These are phyloP conservation scores for Saccharum spontaneum DNA, from an alignment of 176 grass and related monocot species.

Conservation along the genomic window DNA sequence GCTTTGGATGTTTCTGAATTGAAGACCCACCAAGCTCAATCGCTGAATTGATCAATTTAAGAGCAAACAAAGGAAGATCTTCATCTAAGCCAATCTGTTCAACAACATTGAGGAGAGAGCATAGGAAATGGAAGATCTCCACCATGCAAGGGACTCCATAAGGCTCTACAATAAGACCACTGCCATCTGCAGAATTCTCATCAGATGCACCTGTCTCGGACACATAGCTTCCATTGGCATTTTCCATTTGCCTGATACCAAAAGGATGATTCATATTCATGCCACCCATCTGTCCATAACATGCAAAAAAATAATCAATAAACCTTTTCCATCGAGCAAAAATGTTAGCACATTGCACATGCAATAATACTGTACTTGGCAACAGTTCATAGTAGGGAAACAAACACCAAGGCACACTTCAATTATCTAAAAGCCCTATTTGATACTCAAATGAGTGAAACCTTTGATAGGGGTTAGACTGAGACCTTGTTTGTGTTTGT, in stretches of 20 bases:
- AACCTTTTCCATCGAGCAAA: neutral
- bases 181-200: slow-evolving; percentile 49
- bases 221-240: slow-evolving; percentile 57
- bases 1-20: slow-evolving; percentile 66
- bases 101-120: slow-evolving; percentile 78
- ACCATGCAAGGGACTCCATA: slow-evolving; percentile 95
- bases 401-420: slow-evolving; percentile 8
- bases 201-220: slow-evolving; percentile 43
- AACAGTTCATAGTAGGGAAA: slow-evolving; percentile 14
- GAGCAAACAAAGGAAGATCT: slow-evolving; percentile 86
- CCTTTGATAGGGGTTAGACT: neutral
- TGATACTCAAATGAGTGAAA: neutral
- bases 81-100: slow-evolving; percentile 86
- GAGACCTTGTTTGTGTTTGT: neutral
- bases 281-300: slow-evolving; percentile 58
- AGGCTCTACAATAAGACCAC: slow-evolving; percentile 55
- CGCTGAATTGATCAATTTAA: slow-evolving; percentile 85
- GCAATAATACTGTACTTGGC: slow-evolving; percentile 1
- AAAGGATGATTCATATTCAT: slow-evolving; percentile 73
- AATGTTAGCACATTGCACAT: neutral
- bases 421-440: neutral
- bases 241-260: slow-evolving; percentile 74
- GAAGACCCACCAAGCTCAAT: slow-evolving; percentile 89
- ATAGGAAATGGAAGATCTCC: slow-evolving; percentile 96
- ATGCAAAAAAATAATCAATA: slow-evolving; percentile 28